These are phyloP conservation scores for Cercophora newfieldiana DNA, from an alignment of 495 filamentous ascomycete genomes.

Conservation along the genomic window DNA sequence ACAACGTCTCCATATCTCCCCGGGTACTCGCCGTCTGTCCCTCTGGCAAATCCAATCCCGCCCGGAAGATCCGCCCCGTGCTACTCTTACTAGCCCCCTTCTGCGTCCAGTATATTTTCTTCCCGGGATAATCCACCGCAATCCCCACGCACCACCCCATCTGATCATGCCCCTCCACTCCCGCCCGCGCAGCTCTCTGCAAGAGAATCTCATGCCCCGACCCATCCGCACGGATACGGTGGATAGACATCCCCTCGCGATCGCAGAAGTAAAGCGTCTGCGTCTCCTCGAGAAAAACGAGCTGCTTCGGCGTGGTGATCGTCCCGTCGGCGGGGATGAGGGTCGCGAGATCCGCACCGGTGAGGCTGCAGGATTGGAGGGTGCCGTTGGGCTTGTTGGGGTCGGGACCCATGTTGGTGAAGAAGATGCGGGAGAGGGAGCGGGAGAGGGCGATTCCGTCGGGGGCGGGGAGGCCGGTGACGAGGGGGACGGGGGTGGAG, in stretches of 20 bases:
- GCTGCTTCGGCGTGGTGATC: slow-evolving; percentile 57
- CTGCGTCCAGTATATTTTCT: slow-evolving; percentile 57
- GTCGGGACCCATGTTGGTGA: slow-evolving; percentile 51
- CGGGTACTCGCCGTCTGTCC: slow-evolving; percentile 17
- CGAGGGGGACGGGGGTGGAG: slow-evolving; percentile 10
- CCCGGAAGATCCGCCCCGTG: slow-evolving; percentile 50
- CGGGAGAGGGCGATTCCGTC: slow-evolving; percentile 48
- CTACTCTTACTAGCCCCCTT: slow-evolving; percentile 51
- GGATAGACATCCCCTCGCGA: slow-evolving; percentile 52
- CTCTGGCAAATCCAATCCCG: slow-evolving; percentile 33
- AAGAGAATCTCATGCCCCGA: slow-evolving; percentile 42
- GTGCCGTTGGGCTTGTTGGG: slow-evolving; percentile 40
- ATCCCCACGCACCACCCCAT: slow-evolving; percentile 57
- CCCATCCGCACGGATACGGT: slow-evolving; percentile 49
- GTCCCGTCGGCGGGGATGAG: slow-evolving; percentile 33
- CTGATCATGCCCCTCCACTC: slow-evolving; percentile 23
- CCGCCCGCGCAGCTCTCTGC: slow-evolving; percentile 24
- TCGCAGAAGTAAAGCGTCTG: slow-evolving; percentile 55
- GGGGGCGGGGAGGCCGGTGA: slow-evolving; percentile 39
- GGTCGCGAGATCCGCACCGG: slow-evolving; percentile 39
- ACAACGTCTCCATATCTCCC: slow-evolving; percentile 45
- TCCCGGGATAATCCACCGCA: slow-evolving; percentile 34
- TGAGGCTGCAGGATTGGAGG: slow-evolving; percentile 42
- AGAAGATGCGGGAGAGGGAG: slow-evolving; percentile 42
- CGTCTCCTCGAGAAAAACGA: slow-evolving; percentile 34